Conservation (phyloP, 2,329 filamentous ascomycete genomes). For the Pseudopyricularia javanii region DNA sequence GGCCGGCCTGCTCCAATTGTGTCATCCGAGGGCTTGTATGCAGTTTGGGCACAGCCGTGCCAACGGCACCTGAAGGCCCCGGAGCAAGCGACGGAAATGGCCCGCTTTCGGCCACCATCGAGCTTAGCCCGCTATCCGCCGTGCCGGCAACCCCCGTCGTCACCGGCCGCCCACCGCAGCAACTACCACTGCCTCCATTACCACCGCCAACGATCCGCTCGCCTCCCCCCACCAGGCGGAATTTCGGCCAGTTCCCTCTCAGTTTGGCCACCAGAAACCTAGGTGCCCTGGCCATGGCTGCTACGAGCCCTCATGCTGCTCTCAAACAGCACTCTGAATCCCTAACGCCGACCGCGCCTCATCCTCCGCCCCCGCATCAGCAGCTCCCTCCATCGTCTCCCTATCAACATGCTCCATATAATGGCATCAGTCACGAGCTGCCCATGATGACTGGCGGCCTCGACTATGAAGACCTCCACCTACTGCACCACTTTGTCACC, state of each 20-base stretch:
- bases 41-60: background rate
- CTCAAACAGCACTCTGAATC: background rate
- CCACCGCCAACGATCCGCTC: background rate
- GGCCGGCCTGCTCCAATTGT: slow-evolving; percentile 3
- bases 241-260: background rate
- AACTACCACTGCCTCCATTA: background rate
- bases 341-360: background rate
- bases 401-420: background rate
- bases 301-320: background rate
- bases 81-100: background rate
- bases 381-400: background rate
- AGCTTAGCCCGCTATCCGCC: background rate
- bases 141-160: background rate
- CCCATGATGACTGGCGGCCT: background rate
- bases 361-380: background rate
- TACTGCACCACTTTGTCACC: slow-evolving; percentile 39
- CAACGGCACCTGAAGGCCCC: background rate
- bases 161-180: background rate
- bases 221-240: background rate
- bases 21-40: slow-evolving; percentile 1
- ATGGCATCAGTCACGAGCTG: background rate
- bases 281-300: background rate
- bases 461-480: slow-evolving; percentile 26
- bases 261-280: background rate
- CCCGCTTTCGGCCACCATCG: background rate